These are phyloP conservation scores for Lactarius indigo DNA, from an alignment of 768 basidiomycete species.

Conservation along the genomic window DNA sequence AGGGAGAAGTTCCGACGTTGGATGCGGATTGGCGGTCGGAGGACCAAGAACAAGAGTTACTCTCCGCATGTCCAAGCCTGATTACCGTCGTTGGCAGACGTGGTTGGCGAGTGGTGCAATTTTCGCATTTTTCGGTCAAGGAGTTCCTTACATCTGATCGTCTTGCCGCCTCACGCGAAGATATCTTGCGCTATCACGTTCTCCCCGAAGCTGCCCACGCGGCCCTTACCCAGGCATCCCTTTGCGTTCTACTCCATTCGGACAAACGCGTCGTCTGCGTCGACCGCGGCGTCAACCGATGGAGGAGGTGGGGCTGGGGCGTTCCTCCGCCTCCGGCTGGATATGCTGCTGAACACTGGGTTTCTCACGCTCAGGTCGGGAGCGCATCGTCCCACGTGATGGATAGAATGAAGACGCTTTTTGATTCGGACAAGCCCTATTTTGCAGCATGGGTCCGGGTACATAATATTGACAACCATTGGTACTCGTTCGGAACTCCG, in stretches of 20 bases:
- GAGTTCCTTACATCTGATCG: too few relatives aligned
- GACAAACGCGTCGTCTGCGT: background rate
- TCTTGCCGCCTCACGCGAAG: too few relatives aligned
- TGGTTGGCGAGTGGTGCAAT: background rate
- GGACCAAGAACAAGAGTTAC: background rate
- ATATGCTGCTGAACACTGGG: background rate
- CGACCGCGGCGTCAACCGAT: too few relatives aligned
- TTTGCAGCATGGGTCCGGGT: background rate
- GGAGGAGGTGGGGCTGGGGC: too few relatives aligned
- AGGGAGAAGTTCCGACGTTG: background rate
- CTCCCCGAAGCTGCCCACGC: too few relatives aligned
- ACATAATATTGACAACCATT: background rate
- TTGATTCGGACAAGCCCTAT: background rate
- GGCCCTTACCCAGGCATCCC: too few relatives aligned
- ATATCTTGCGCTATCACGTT: too few relatives aligned
- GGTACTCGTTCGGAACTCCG: fast-evolving
- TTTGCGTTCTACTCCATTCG: background rate
- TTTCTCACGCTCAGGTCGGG: background rate
- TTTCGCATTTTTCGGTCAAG: too few relatives aligned
- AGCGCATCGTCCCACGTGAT: background rate
- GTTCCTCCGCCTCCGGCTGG: too few relatives aligned
- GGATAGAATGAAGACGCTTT: background rate
- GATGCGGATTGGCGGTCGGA: background rate
- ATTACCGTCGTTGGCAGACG: background rate
- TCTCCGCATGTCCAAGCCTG: background rate